Evolutionary conservation across 345 rosid genomes (phyloP).

Genomic region (Ceriops tagal): DNA sequence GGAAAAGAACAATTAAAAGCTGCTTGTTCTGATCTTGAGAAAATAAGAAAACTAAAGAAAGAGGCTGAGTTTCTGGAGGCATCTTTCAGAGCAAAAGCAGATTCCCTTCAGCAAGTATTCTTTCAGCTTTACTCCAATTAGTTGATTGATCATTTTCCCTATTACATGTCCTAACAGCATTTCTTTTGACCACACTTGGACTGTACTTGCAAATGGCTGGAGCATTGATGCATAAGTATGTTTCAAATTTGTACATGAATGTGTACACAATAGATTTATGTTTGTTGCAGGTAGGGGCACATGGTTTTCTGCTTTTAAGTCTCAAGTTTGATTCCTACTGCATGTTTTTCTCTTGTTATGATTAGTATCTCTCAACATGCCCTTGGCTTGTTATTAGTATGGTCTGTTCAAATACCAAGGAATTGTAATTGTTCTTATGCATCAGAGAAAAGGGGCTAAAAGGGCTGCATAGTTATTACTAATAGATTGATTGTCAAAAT

Average conservation of each 20-base stretch:
- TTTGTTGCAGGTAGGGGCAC: too few relatives aligned
- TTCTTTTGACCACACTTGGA: background rate
- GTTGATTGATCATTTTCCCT: background rate
- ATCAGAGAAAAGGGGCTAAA: background rate
- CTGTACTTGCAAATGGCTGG: background rate
- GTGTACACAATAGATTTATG: background rate
- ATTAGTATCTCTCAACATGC: too few relatives aligned
- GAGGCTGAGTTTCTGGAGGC: slow-evolving; percentile 98
- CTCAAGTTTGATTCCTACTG: too few relatives aligned
- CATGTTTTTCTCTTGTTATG: too few relatives aligned
- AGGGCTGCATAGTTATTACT: background rate
- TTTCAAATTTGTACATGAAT: background rate
- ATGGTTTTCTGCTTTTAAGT: too few relatives aligned
- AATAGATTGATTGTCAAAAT: background rate
- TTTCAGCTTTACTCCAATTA: background rate
- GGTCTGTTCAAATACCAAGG: too few relatives aligned
- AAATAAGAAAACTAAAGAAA: slow-evolving; percentile 90
- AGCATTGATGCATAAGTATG: background rate
- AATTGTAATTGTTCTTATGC: too few relatives aligned
- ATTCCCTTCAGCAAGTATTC: slow-evolving; percentile 69
- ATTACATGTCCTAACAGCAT: background rate
- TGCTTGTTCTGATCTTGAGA: slow-evolving; percentile 96
- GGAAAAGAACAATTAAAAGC: slow-evolving; percentile 88
- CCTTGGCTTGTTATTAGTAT: too few relatives aligned
- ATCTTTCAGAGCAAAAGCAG: slow-evolving; percentile 95